Conservation (phyloP, 2,329 filamentous ascomycete genomes). For the Colletotrichum costaricense region DNA sequence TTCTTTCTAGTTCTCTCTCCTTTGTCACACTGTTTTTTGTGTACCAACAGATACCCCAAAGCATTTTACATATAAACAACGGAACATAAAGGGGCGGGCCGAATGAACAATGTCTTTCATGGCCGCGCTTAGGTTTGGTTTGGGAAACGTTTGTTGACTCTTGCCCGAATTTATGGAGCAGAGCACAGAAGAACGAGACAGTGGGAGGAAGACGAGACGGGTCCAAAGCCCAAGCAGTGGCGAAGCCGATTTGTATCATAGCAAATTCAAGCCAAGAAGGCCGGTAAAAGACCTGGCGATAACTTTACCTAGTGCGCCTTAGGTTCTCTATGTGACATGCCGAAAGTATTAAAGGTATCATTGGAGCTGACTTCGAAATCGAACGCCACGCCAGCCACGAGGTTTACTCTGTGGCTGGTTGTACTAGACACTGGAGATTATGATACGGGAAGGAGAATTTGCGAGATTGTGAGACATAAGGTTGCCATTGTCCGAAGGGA, state of each 20-base stretch:
- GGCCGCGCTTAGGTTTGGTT: slow-evolving; percentile 3
- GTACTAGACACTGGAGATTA: not conserved
- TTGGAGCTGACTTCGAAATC: too few species aligned
- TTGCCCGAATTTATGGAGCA: not conserved
- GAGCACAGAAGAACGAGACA: slow-evolving; percentile 3
- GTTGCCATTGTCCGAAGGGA: not conserved
- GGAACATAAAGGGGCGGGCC: slow-evolving; percentile 30
- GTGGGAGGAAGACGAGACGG: not conserved
- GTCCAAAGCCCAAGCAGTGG: not conserved
- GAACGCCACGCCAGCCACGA: not conserved
- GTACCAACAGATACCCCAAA: slow-evolving; percentile 38
- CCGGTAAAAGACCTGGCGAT: slow-evolving; percentile 11
- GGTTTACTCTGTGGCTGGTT: not conserved
- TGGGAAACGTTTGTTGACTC: slow-evolving; percentile 11
- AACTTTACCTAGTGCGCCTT: not conserved
- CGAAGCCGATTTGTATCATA: slow-evolving; percentile 29
- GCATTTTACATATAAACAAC: slow-evolving; percentile 34
- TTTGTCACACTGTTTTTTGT: slow-evolving; percentile 35
- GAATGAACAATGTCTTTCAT: slow-evolving; percentile 4
- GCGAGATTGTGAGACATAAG: not conserved
- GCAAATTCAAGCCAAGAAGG: slow-evolving; percentile 23
- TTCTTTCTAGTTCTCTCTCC: slow-evolving; percentile 27
- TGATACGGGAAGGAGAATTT: not conserved
- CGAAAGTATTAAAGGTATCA: not conserved
- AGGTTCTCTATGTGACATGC: not conserved